A percentile compares a stretch with the other conserved stretches of the same genome.
phyloP scores from a whole-genome alignment of 2,329 filamentous ascomycete species.

The Aspergillus aculeatus region DNA sequence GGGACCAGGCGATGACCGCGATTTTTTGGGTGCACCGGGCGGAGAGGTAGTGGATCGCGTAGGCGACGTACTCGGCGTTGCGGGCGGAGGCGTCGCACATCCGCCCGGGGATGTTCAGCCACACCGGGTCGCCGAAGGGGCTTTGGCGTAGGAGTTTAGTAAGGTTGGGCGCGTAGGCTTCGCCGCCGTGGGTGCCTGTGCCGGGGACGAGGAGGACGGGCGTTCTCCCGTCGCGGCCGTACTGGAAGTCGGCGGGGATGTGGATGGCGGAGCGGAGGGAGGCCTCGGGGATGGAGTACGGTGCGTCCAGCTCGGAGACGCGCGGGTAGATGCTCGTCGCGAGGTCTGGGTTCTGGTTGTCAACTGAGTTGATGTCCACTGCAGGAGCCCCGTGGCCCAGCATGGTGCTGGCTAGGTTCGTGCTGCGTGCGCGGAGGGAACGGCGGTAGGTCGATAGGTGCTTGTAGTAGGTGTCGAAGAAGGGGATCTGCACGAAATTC shows the following conservation, averaged over 20 bases:
- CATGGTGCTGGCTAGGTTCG: background rate
- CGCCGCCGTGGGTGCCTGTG: slow-evolving; percentile 50
- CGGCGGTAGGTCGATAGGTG: background rate
- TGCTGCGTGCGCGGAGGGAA: background rate
- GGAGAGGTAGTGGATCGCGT: slow-evolving; percentile 50
- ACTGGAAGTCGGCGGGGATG: slow-evolving; percentile 51
- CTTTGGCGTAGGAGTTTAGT: slow-evolving; percentile 48
- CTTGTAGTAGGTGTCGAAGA: background rate
- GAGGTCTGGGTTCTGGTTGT: background rate
- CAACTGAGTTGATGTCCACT: background rate
- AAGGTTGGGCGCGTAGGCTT: slow-evolving; percentile 47
- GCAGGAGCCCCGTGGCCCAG: background rate
- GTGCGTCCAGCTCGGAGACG: background rate
- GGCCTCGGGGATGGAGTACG: slow-evolving; percentile 29
- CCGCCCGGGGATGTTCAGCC: slow-evolving; percentile 54
- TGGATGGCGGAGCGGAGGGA: slow-evolving; percentile 51
- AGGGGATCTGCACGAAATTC: background rate
- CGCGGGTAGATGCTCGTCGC: background rate
- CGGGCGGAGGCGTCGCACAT: slow-evolving; percentile 49
- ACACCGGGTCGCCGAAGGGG: slow-evolving; percentile 50
- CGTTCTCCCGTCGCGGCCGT: slow-evolving; percentile 39
- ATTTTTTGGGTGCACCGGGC: slow-evolving; percentile 32
- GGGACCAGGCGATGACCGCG: slow-evolving; percentile 52
- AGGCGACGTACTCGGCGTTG: slow-evolving; percentile 56
- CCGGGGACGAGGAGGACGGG: slow-evolving; percentile 56